Conservation (phyloP, 768 basidiomycete genomes). For the Boletus edulis region DNA sequence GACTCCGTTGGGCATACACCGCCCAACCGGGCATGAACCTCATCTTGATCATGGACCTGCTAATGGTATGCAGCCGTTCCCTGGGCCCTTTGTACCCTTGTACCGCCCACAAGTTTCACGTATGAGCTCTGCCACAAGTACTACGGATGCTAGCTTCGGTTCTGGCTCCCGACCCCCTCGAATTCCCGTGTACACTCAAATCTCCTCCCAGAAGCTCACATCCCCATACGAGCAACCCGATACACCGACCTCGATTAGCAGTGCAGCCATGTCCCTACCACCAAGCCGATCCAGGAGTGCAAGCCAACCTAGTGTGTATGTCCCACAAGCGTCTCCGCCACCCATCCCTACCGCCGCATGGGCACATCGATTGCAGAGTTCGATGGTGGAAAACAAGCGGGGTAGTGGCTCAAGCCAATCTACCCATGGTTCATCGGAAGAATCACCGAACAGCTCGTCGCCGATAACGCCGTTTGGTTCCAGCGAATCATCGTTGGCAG, state of each 20-base stretch:
- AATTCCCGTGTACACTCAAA: constrained; percentile 58
- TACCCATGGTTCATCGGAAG: constrained; percentile 74
- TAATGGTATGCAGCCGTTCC: constrained; percentile 41
- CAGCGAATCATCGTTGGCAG: constrained; percentile 74
- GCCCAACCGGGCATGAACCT: constrained; percentile 57
- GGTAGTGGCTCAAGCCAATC: constrained; percentile 86
- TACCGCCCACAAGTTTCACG: constrained; percentile 48
- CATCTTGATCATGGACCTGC: constrained; percentile 55
- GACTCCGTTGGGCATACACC: constrained; percentile 64
- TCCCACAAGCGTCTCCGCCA: constrained; percentile 47
- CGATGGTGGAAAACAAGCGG: constrained; percentile 54
- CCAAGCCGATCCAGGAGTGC: constrained; percentile 66
- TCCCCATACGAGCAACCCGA: constrained; percentile 49
- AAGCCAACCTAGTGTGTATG: constrained; percentile 75
- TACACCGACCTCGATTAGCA: constrained; percentile 34
- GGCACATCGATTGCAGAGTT: constrained; percentile 43
- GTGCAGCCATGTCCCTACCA: constrained; percentile 27
- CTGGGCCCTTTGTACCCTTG: constrained; percentile 18
- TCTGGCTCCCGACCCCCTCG: constrained; percentile 40
- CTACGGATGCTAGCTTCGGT: constrained; percentile 39
- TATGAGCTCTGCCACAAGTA: constrained; percentile 43
- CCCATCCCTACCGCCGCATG: constrained; percentile 57
- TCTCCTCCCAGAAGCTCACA: constrained; percentile 62
- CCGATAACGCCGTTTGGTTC: constrained; percentile 91
- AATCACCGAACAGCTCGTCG: constrained; percentile 82